Percentiles rank a stretch among this genome's conserved stretches.
Evolutionary conservation across 257 asterid species (phyloP).

Genomic region (Jaltomata sinuosa): DNA sequence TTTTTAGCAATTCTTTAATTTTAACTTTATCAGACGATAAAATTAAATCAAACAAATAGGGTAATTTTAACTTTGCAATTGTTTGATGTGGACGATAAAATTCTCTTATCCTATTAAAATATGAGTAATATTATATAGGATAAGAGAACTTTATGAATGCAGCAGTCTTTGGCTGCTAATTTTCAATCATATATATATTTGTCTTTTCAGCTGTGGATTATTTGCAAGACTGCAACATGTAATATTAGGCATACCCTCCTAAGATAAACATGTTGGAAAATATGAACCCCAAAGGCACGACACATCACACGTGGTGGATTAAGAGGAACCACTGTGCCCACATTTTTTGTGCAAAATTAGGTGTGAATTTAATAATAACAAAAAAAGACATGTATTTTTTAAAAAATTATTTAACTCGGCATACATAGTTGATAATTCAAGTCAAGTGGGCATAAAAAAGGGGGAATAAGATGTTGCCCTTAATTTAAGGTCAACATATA

Average conservation of each 20-base stretch:
- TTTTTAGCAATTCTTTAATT: too few species aligned
- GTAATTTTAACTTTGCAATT: too few species aligned
- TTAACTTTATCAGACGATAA: too few species aligned
- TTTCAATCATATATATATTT: not conserved
- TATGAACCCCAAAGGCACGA: not conserved
- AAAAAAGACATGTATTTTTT: not conserved
- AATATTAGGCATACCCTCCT: not conserved
- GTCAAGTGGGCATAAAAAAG: not conserved
- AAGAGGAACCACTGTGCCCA: not conserved
- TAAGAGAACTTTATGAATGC: not conserved
- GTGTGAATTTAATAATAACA: not conserved
- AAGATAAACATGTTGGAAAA: not conserved
- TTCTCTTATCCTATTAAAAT: too few species aligned
- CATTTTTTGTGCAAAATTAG: not conserved
- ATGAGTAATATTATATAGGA: too few species aligned
- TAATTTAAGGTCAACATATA: too few species aligned
- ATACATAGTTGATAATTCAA: not conserved
- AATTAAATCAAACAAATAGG: too few species aligned
- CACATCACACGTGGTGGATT: not conserved
- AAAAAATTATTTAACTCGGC: not conserved
- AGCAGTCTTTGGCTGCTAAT: not conserved
- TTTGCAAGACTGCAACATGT: not conserved
- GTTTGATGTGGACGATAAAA: too few species aligned
- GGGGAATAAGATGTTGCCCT: too few species aligned
- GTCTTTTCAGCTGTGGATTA: not conserved